Percentiles rank a stretch among this genome's conserved stretches.
Conservation (phyloP, 805 yeast genomes). For the Sugiyamaella smithiae region DNA sequence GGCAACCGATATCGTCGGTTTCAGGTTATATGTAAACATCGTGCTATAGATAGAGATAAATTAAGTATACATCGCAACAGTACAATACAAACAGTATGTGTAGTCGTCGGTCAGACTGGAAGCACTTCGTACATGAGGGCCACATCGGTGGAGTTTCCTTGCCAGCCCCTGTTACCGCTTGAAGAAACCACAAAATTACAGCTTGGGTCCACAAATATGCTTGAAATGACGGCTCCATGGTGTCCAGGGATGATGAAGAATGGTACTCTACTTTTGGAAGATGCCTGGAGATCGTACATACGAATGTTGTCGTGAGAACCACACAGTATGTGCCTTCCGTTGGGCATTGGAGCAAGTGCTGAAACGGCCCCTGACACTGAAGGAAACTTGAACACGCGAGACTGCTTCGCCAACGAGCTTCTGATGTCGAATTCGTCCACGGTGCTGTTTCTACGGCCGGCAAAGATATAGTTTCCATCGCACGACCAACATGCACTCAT, state of each 20-base stretch:
- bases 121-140: constrained; percentile 74
- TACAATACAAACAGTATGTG: too few relatives aligned
- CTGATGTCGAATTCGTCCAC: constrained; percentile 56
- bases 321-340: constrained; percentile 72
- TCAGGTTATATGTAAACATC: too few relatives aligned
- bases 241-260: constrained; percentile 94
- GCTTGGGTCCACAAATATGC: constrained; percentile 77
- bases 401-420: constrained; percentile 42
- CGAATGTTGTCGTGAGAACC: constrained; percentile 90
- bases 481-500: constrained; percentile 79
- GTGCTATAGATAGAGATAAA: too few relatives aligned
- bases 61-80: too few relatives aligned
- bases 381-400: constrained; percentile 69
- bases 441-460: constrained; percentile 85
- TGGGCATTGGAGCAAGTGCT: constrained; percentile 75
- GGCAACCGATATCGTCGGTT: too few relatives aligned
- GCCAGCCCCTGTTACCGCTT: constrained; percentile 96
- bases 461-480: constrained; percentile 74
- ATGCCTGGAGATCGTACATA: constrained; percentile 66
- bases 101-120: constrained; percentile 8
- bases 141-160: constrained; percentile 74
- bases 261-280: constrained; percentile 47
- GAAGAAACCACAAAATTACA: constrained; percentile 86
- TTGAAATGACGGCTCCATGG: constrained; percentile 85
- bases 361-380: constrained; percentile 88